Evolutionary conservation across 352 stramenopile genomes (phyloP), one percentile per base, ranked within the genome.

Genomic region (Halophytophthora polymorphica): DNA sequence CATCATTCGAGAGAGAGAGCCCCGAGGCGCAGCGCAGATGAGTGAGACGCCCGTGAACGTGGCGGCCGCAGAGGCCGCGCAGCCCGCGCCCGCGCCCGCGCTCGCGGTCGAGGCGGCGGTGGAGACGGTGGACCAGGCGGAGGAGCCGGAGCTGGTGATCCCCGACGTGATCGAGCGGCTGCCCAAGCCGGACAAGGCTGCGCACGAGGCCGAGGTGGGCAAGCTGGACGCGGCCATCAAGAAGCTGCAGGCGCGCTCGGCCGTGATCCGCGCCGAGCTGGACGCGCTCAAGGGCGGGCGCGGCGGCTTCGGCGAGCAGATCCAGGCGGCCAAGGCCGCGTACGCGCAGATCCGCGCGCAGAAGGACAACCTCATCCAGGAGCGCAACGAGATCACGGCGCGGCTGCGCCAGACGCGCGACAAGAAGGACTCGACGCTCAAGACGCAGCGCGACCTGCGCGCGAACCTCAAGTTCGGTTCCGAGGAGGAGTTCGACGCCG

Each of bases 171-270:
- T 92, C 56, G 78, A 89, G 65, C 78, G 77, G 29, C 65, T 93
- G 34, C 73, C 77, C 43, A 94, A 94, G 77, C 83, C 83, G 0
- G 83, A 94, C 66, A 94, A 98, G 76, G 83, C 86, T 0, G 86
- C 78, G 17, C 89, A 98, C 63, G 91, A 98, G 25, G 73, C 76
- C 12, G 75, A 88, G 47, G 71, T 98, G 47, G 64, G 69, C 33
- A 79, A 66, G 51, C 74, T 99, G 43, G 89, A 97, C 56, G 62
- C 66, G 11, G 77, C 86, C 39, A 98, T 98, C 60, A 96, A 98
- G 65, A 83, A 87, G 62, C 73, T 97, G n/a, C 90, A 97, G 68
- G 83, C 87, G 35, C 85, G 81, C 55, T 82, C 75, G 48, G 79
- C 69, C 39, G 83, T 78, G 31, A 78, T 92, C 47, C 77, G 74